phyloP scores from a whole-genome alignment of 495 filamentous ascomycete genomes.

The Hypomontagnella submonticulosa region DNA sequence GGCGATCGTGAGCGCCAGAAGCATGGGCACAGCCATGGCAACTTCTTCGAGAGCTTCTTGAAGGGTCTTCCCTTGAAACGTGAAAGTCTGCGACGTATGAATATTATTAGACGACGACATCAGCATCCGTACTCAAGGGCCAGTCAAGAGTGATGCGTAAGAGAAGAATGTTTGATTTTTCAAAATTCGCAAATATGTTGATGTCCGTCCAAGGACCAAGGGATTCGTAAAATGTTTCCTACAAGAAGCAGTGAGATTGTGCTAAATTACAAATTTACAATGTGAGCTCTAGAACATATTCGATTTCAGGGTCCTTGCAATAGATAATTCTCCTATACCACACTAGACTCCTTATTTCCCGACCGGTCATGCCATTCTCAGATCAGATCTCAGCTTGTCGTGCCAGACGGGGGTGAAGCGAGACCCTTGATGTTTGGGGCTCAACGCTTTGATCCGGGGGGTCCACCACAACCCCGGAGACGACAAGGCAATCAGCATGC shows the following conservation, averaged over 20 bases:
- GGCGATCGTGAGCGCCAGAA: constrained; percentile 48
- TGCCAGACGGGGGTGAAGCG: constrained; percentile 38
- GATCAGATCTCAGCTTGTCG: constrained; percentile 44
- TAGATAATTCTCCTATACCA: constrained; percentile 17
- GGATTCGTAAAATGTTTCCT: constrained; percentile 26
- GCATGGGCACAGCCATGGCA: constrained; percentile 46
- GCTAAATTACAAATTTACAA: constrained; percentile 8
- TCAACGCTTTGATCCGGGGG: constrained; percentile 47
- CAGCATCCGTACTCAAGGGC: constrained; percentile 11
- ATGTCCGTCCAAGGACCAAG: constrained; percentile 9
- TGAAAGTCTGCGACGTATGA: constrained; percentile 39
- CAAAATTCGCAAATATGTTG: constrained; percentile 16
- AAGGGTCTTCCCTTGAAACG: constrained; percentile 38
- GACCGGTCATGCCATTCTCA: constrained; percentile 47
- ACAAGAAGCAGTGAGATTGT: not conserved
- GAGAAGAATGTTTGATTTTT: constrained; percentile 8
- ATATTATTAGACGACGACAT: constrained; percentile 37
- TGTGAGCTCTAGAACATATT: constrained; percentile 23
- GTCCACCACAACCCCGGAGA: constrained; percentile 26
- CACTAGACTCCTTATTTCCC: constrained; percentile 29
- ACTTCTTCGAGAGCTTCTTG: constrained; percentile 40
- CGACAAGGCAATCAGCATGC: constrained; percentile 16
- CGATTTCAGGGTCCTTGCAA: constrained; percentile 21
- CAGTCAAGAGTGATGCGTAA: constrained; percentile 2
- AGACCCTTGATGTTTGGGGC: constrained; percentile 47